These are phyloP conservation scores for Sechiopsis laciniata DNA, from an alignment of 306 rosid species.

Conservation along the genomic window DNA sequence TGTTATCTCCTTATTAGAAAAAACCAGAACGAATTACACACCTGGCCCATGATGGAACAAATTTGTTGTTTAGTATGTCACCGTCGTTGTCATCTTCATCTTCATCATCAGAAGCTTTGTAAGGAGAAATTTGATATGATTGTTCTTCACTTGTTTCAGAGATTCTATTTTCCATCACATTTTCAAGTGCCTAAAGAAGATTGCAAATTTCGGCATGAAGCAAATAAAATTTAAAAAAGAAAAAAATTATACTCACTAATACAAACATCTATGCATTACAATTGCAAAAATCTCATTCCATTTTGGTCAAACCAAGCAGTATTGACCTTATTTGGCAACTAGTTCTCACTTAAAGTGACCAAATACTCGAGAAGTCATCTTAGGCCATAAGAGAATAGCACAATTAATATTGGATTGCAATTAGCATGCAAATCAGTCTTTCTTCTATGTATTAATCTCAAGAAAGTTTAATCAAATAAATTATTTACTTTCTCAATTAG, in stretches of 20 bases:
- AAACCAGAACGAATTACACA: slow-evolving; percentile 29
- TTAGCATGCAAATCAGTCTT: neutral
- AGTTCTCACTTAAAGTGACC: neutral
- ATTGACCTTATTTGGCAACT: neutral
- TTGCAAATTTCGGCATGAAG: slow-evolving; percentile 21
- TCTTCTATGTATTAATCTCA: too few relatives aligned
- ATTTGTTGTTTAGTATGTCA: slow-evolving; percentile 40
- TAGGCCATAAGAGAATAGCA: slow-evolving; percentile 2
- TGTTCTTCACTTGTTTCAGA: slow-evolving; percentile 38
- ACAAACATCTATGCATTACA: neutral
- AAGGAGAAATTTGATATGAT: slow-evolving; percentile 86
- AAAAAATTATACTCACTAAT: neutral
- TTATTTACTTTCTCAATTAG: neutral
- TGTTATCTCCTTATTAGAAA: neutral
- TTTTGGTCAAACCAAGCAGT: neutral
- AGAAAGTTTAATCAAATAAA: neutral
- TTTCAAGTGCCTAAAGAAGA: slow-evolving; percentile 36
- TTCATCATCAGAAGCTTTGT: slow-evolving; percentile 85
- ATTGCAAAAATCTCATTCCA: neutral
- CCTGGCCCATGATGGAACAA: slow-evolving; percentile 90
- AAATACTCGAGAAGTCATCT: neutral
- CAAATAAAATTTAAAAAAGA: too few relatives aligned
- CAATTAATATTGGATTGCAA: neutral
- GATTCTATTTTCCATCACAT: slow-evolving; percentile 29
- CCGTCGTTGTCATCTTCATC: slow-evolving; percentile 42